Base-by-base conservation (phyloP, 1,284 basidiomycete genomes). In the Ceraceosorus guamensis region DNA sequence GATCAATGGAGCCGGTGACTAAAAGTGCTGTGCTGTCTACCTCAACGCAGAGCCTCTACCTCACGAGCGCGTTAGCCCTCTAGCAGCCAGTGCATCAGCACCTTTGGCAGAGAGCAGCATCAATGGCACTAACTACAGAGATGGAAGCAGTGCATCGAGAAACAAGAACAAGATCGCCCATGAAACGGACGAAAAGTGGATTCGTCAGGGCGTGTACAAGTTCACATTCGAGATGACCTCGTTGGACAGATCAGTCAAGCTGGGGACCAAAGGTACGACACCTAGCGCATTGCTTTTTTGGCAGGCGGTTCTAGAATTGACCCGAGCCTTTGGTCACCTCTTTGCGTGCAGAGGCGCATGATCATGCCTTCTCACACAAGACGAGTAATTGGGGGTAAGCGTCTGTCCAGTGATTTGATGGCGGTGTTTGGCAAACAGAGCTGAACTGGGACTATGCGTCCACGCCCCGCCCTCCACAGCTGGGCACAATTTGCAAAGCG, bases 291-390 rank as follows among this genome's bases (percentile, higher is more conserved):
- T 24, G 24, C 24, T 24, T 3, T 3, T 24, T 24, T 24, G 24
- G 24, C 24, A 24, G 24, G 24, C 24, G 24, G 24, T 3, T 24
- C 24, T 24, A 24, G 24, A 24, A 24, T 24, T 24, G 24, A 24
- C 45, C 7, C 7, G n/a, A 14, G 14, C 14, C 45, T n/a, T 30
- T 30, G 24, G 10, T 8, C 45, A 46, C 14, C 45, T 46, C 10
- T 8, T 30, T 7, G 1, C n/a, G n/a, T 46, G 45, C 45, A 72
- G 89, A 91, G 70, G 89, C 89, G 0, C 82, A 84, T 51, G 87
- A 90, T 63, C 89, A 90, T 72, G 84, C 85, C 1, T 91, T 89
- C 64, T 88, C 86, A 10, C 84, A 83, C 75, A 87, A 87, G 78
- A 88, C 76, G 24, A 65, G 74, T 34, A 78, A 78, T 52, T 78